Evolutionary conservation across 441 rosid genomes (phyloP).

Genomic region (Omphalea diandra): DNA sequence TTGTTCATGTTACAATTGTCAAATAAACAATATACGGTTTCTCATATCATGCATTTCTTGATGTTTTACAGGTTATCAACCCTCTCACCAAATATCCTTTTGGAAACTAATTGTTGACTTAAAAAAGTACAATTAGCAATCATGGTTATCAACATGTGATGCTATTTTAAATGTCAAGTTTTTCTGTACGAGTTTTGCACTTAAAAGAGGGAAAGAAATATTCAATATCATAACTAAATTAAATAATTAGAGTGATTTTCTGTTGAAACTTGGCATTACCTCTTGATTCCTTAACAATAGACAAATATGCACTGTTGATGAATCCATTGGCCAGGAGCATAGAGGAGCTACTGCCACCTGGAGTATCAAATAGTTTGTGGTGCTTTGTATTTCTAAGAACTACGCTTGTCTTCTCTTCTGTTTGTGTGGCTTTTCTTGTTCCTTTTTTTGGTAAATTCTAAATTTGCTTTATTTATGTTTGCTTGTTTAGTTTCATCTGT

Average conservation of each 20-base stretch:
- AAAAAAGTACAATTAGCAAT: background rate
- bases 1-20: background rate
- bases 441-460: slow-evolving; percentile 79
- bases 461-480: background rate
- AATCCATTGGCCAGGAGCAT: slow-evolving; percentile 83
- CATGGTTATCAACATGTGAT: background rate
- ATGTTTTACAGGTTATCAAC: slow-evolving; percentile 57
- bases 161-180: background rate
- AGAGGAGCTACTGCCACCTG: slow-evolving; percentile 74
- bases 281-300: slow-evolving; percentile 35
- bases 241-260: background rate
- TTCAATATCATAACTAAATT: background rate
- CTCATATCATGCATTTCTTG: slow-evolving; percentile 16
- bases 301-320: slow-evolving; percentile 68
- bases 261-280: background rate
- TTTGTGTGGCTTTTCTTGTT: slow-evolving; percentile 69
- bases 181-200: background rate
- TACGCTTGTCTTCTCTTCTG: slow-evolving; percentile 69
- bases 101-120: slow-evolving; percentile 1
- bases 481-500: too few relatives aligned
- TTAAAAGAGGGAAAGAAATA: background rate
- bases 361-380: slow-evolving; percentile 48
- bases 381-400: slow-evolving; percentile 67
- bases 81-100: slow-evolving; percentile 88
- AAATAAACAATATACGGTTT: slow-evolving; percentile 8